Conservation (phyloP, 192 early-diverging fungal genomes). For the Backusella morwellensis region DNA sequence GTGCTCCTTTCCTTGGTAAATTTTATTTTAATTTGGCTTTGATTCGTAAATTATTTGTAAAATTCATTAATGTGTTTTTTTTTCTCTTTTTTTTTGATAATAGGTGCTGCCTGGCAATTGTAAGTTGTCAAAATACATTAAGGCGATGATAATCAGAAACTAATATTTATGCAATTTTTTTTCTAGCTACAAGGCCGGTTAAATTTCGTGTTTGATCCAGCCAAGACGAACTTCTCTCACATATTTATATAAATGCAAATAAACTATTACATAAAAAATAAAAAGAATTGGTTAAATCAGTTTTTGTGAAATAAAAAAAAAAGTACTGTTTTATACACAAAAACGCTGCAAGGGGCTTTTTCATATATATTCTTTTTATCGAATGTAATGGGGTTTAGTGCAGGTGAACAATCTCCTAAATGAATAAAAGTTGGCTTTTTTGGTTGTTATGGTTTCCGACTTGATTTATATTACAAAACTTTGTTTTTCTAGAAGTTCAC, state of each 20-base stretch:
- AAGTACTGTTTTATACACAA: background rate
- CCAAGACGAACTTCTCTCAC: background rate
- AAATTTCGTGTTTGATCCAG: slow-evolving; percentile 10
- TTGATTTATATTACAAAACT: background rate
- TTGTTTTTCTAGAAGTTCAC: background rate
- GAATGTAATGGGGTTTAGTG: background rate
- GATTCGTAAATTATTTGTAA: background rate
- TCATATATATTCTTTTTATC: background rate
- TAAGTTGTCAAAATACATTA: slow-evolving; percentile 18
- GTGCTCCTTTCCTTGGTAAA: slow-evolving; percentile 53
- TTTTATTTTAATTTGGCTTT: background rate
- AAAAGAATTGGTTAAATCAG: background rate
- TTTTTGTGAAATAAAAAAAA: background rate
- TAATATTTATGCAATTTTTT: slow-evolving; percentile 10
- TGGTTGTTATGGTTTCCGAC: background rate
- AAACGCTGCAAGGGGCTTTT: too few relatives aligned
- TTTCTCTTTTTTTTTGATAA: background rate
- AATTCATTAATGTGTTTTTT: background rate
- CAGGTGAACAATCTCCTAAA: background rate
- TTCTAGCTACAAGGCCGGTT: slow-evolving; percentile 36
- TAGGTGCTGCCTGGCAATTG: slow-evolving; percentile 40
- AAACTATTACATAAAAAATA: background rate
- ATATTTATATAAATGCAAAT: background rate
- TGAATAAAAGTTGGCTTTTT: background rate
- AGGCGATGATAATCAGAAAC: background rate